Percentiles rank a stretch among this genome's conserved stretches.
Conservation (phyloP, 176 grass and related monocot genomes). For the Dendrocalamus sinicus region DNA sequence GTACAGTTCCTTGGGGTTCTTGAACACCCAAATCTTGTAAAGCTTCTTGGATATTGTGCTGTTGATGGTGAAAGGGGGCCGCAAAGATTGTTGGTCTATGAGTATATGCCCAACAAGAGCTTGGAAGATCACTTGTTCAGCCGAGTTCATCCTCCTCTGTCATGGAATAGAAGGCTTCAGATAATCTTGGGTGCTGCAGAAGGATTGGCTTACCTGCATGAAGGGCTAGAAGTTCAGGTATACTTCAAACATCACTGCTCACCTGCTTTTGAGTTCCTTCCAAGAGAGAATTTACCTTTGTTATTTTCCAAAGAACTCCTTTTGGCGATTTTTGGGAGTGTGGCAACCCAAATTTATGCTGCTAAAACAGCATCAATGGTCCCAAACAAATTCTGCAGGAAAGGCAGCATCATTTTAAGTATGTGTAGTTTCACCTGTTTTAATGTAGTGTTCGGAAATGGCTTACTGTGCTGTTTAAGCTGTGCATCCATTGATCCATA, state of each 20-base stretch:
- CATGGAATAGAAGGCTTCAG: conserved; percentile 81
- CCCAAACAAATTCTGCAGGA: background rate
- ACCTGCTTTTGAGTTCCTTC: background rate
- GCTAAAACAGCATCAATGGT: background rate
- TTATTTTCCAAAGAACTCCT: background rate
- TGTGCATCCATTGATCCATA: background rate
- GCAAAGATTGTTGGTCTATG: conserved; percentile 84
- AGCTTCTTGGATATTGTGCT: conserved; percentile 86
- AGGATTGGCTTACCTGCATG: conserved; percentile 86
- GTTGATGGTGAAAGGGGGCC: conserved; percentile 71
- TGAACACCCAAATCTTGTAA: conserved; percentile 96
- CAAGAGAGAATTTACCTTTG: background rate
- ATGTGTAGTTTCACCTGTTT: background rate
- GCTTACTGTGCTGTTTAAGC: background rate
- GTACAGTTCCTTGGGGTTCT: conserved; percentile 94
- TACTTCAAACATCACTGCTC: conserved; percentile 1
- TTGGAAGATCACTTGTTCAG: conserved; percentile 93
- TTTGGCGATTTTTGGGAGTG: background rate
- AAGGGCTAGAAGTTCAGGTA: conserved; percentile 90
- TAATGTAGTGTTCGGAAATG: background rate
- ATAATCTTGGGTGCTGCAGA: conserved; percentile 86
- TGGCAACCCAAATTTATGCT: background rate
- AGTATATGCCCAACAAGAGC: conserved; percentile 93
- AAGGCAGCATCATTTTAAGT: background rate
- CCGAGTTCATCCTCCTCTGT: conserved; percentile 57